phyloP scores from a whole-genome alignment of 2,329 filamentous ascomycete species.

The Paracoccidioides lutzii region DNA sequence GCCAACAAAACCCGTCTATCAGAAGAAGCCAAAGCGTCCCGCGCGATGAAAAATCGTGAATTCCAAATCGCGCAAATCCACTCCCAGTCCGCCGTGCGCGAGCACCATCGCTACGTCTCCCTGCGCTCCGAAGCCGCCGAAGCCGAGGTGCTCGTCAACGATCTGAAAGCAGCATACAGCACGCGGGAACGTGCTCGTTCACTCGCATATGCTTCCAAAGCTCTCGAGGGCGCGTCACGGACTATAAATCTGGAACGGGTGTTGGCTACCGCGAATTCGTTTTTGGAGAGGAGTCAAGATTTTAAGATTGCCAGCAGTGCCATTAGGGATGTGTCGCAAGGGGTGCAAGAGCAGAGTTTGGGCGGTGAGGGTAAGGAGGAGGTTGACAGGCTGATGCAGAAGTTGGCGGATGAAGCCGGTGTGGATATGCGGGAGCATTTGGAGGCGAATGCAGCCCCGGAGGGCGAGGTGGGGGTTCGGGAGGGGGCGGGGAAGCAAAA shows the following conservation, averaged over 20 bases:
- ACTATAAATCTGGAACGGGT: slow-evolving; percentile 35
- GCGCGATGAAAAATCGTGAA: slow-evolving; percentile 36
- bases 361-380: slow-evolving; percentile 20
- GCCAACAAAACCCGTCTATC: slow-evolving; percentile 35
- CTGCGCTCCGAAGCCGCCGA: slow-evolving; percentile 34
- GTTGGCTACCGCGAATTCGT: slow-evolving; percentile 32
- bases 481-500: slow-evolving; percentile 21
- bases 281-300: slow-evolving; percentile 29
- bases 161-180: slow-evolving; percentile 36
- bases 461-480: slow-evolving; percentile 22
- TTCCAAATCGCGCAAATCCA: slow-evolving; percentile 39
- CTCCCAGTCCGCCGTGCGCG: slow-evolving; percentile 33
- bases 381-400: slow-evolving; percentile 33
- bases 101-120: slow-evolving; percentile 34
- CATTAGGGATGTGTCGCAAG: slow-evolving; percentile 30
- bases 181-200: slow-evolving; percentile 35
- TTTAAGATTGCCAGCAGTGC: slow-evolving; percentile 32
- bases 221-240: slow-evolving; percentile 33
- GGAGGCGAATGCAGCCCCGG: slow-evolving; percentile 27
- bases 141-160: slow-evolving; percentile 38
- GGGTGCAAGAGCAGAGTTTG: slow-evolving; percentile 32
- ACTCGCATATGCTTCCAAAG: slow-evolving; percentile 32
- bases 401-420: slow-evolving; percentile 32
- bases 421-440: slow-evolving; percentile 30
- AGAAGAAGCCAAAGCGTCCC: slow-evolving; percentile 37